These are phyloP conservation scores for Fusarium coffeatum DNA, from an alignment of 2,329 filamentous ascomycete genomes.

Conservation along the genomic window DNA sequence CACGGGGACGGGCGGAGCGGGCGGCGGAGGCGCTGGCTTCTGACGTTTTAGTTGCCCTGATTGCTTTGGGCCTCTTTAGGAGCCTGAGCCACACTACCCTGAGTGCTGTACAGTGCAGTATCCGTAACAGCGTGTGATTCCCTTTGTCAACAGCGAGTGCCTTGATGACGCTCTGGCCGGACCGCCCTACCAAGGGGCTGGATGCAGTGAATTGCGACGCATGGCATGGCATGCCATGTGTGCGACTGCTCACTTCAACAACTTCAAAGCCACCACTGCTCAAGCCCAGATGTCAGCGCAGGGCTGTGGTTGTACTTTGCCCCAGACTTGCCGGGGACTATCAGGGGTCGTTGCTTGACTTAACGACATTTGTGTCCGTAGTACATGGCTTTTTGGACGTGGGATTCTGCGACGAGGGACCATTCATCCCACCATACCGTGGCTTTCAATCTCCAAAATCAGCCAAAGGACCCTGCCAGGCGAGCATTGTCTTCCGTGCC, in stretches of 20 bases:
- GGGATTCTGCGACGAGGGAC: constrained; percentile 22
- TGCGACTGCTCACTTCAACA: constrained; percentile 36
- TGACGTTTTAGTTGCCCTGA: constrained; percentile 34
- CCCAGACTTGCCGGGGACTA: constrained; percentile 40
- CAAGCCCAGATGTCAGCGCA: constrained; percentile 40
- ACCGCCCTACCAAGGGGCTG: constrained; percentile 40
- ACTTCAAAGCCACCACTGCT: constrained; percentile 40
- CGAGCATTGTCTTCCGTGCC: constrained; percentile 17
- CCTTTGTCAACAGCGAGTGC: constrained; percentile 14
- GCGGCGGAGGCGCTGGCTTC: constrained; percentile 36
- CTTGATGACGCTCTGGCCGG: constrained; percentile 36
- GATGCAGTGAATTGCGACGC: constrained; percentile 25
- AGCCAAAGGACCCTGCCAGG: constrained; percentile 36
- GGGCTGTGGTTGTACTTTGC: constrained; percentile 44
- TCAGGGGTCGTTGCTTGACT: constrained; percentile 40
- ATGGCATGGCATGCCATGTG: constrained; percentile 12
- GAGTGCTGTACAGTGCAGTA: not conserved
- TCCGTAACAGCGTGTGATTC: constrained; percentile 17
- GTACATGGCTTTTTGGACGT: constrained; percentile 27
- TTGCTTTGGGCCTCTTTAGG: constrained; percentile 34
- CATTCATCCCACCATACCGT: constrained; percentile 37
- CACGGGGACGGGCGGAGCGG: constrained; percentile 38
- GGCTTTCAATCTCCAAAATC: constrained; percentile 23
- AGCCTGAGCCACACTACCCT: constrained; percentile 41
- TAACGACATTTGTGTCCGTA: constrained; percentile 30